phyloP scores from a whole-genome alignment of 2,329 filamentous ascomycete genomes.

The Hypoxylon sp. region DNA sequence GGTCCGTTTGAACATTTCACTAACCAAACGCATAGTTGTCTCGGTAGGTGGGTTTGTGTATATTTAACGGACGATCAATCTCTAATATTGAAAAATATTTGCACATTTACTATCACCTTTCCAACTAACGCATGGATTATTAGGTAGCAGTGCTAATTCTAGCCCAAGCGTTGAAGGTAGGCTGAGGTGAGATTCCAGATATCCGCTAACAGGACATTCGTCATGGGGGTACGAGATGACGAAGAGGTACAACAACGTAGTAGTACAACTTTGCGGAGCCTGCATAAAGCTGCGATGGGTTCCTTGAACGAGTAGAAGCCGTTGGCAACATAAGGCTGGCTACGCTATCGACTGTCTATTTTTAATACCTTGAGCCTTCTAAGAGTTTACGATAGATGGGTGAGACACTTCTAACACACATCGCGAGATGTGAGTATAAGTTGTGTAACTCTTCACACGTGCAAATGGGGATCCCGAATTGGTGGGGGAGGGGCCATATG shows the following conservation, averaged over 20 bases:
- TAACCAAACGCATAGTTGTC: conserved; percentile 1
- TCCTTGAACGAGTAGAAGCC: background rate
- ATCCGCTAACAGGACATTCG: background rate
- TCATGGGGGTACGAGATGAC: background rate
- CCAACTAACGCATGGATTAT: background rate
- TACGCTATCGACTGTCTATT: background rate
- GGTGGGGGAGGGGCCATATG: background rate
- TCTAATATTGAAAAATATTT: background rate
- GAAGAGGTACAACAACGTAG: background rate
- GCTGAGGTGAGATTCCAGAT: conserved; percentile 1
- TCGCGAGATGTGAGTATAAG: background rate
- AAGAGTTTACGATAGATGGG: background rate
- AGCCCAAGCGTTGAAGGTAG: background rate
- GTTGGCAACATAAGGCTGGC: background rate
- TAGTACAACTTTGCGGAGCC: background rate
- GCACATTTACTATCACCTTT: background rate
- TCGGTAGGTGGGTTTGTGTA: conserved; percentile 8
- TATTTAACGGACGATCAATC: background rate
- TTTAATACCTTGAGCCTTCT: background rate
- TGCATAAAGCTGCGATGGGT: background rate
- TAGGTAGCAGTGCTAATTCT: background rate
- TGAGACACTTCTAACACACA: background rate
- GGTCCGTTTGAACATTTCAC: background rate
- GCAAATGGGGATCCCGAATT: background rate
- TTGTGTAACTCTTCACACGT: background rate